Evolutionary conservation across 2,329 filamentous ascomycete genomes (phyloP), one percentile per base, ranked within the genome.

Genomic region (Clonostachys chloroleuca): DNA sequence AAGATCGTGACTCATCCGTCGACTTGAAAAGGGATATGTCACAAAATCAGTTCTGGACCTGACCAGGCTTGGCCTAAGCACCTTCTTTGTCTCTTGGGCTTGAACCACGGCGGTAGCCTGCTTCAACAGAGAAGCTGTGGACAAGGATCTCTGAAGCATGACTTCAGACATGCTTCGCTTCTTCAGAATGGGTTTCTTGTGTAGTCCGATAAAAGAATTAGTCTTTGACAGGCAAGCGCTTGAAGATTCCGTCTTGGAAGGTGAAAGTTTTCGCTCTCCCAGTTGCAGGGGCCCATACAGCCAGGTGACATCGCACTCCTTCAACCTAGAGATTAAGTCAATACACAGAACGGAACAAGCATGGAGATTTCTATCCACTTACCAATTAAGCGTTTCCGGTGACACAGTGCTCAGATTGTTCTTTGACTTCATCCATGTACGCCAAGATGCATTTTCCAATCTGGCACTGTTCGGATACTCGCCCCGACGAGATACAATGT

Each of bases 241-340:
- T 53, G 52, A 61, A 20, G 61, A 59, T 34, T 70, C 68, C 4
- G 66, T 68, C 45, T 69, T 66, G 6, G 59, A 57, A 73, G 51
- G 48, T 81, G 74, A 12, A 10, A 80, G 62, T 24, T 75, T 80
- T 47, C 75, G 79, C 5, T 75, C 73, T 18, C 86, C 85, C 1
- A 86, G 42, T 63, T 96, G 92, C 43, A 96, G 69, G 12, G 94
- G 94, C 0, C 94, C 94, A 60, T 97, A 99, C 1, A 99, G 75
- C 94, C 92, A 99, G 42, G 92, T 96, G 34, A 96, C 91, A 66
- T 99, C 92, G 64, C 88, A 94, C 59, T 97, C 94, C 65, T 97
- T 99, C 50, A 96, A 76, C 92, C 91, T 96, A 58, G 14, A 37
- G n/a, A 13, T 30, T 30, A 9, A 9, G 24, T 30, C 24, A 30